Conservation (phyloP, 2,329 filamentous ascomycete genomes). For the Capronia epimyces region DNA sequence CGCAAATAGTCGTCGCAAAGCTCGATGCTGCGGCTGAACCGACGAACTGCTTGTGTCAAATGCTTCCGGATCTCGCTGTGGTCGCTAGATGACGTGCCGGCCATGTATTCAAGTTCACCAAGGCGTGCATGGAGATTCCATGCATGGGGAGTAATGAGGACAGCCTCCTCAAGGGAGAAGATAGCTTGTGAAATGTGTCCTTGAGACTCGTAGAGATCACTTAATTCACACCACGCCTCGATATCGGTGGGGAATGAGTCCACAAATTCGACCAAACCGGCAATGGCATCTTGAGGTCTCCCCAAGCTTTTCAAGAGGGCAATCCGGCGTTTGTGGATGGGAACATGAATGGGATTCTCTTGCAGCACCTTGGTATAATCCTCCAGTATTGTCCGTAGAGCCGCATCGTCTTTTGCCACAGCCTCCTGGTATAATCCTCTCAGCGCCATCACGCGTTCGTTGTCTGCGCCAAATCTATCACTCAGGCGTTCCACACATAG, state of each 20-base stretch:
- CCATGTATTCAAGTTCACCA: conserved; percentile 74
- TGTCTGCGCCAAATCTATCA: conserved; percentile 71
- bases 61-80: conserved; percentile 42
- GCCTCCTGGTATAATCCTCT: conserved; percentile 81
- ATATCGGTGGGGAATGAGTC: conserved; percentile 83
- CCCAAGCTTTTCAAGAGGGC: conserved; percentile 72
- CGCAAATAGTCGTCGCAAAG: conserved; percentile 88
- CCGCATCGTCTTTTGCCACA: conserved; percentile 59
- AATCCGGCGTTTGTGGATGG: conserved; percentile 76
- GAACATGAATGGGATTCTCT: conserved; percentile 72
- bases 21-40: conserved; percentile 87
- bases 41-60: conserved; percentile 68
- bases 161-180: conserved; percentile 82
- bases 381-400: conserved; percentile 64
- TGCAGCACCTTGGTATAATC: conserved; percentile 72
- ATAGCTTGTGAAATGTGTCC: conserved; percentile 77
- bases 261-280: conserved; percentile 67
- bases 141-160: conserved; percentile 80
- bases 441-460: conserved; percentile 81
- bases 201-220: conserved; percentile 76
- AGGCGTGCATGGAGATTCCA: conserved; percentile 92
- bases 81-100: conserved; percentile 32
- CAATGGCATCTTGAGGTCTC: conserved; percentile 65
- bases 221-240: conserved; percentile 88
- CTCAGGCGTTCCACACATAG: conserved; percentile 69